Conservation (phyloP, 768 basidiomycete genomes). For the Chalciporus pseudorubinellus region DNA sequence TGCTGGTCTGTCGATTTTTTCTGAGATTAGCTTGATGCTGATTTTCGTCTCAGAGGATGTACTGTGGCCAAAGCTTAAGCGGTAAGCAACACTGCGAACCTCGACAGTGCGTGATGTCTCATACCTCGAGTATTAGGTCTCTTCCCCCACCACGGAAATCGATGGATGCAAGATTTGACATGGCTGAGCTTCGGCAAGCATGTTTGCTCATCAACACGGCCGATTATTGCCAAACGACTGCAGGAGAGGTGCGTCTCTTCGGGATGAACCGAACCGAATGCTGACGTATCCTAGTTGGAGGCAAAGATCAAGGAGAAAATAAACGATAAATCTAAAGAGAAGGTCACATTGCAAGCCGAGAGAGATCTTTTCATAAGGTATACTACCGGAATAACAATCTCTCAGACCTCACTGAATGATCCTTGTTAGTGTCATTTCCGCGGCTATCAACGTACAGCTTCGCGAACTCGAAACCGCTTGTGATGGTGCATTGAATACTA, state of each 20-base stretch:
- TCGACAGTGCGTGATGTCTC: neutral
- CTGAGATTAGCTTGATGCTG: neutral
- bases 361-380: conserved; percentile 90
- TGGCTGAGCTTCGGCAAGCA: conserved; percentile 71
- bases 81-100: conserved; percentile 40
- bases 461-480: conserved; percentile 83
- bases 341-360: conserved; percentile 80
- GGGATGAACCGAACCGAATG: neutral
- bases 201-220: conserved; percentile 95
- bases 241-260: conserved; percentile 60
- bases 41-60: conserved; percentile 71
- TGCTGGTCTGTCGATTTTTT: conserved; percentile 56
- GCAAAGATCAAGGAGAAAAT: conserved; percentile 87
- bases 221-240: conserved; percentile 94
- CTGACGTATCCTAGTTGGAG: conserved; percentile 61
- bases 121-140: conserved; percentile 34
- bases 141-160: conserved; percentile 58
- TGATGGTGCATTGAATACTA: conserved; percentile 73
- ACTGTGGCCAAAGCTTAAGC: conserved; percentile 67
- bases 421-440: conserved; percentile 68
- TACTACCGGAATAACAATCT: conserved; percentile 1
- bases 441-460: conserved; percentile 75
- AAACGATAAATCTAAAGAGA: conserved; percentile 69
- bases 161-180: conserved; percentile 74
- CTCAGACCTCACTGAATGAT: neutral